Conservation (phyloP, 2,329 filamentous ascomycete genomes). For the Neobulgaria alba region DNA sequence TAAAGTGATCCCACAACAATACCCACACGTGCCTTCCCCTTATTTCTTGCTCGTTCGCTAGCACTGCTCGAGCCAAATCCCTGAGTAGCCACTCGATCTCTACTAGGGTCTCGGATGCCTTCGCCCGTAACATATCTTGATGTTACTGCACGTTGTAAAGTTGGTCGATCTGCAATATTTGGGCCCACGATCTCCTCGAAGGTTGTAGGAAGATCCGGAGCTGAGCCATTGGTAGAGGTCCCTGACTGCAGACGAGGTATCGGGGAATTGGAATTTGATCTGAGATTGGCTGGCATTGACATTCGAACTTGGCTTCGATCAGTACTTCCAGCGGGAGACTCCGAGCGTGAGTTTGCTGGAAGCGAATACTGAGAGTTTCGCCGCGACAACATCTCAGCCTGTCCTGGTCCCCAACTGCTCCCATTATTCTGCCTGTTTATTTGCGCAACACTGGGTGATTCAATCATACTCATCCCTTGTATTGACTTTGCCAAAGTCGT, state of each 20-base stretch:
- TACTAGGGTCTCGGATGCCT: slow-evolving; percentile 19
- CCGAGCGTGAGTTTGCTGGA: slow-evolving; percentile 41
- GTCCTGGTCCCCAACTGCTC: slow-evolving; percentile 33
- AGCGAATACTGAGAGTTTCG: slow-evolving; percentile 48
- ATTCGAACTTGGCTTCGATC: slow-evolving; percentile 62
- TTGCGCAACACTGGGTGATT: slow-evolving; percentile 58
- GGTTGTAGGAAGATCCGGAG: slow-evolving; percentile 12
- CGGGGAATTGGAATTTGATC: slow-evolving; percentile 24
- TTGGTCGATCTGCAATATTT: slow-evolving; percentile 6
- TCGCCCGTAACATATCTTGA: slow-evolving; percentile 18
- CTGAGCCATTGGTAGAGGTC: slow-evolving; percentile 25
- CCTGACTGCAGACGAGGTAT: slow-evolving; percentile 29
- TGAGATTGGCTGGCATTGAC: slow-evolving; percentile 62
- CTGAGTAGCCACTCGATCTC: slow-evolving; percentile 52
- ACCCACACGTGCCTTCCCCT: slow-evolving; percentile 69
- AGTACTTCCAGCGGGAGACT: slow-evolving; percentile 41
- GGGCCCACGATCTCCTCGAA: slow-evolving; percentile 23
- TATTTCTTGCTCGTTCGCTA: slow-evolving; percentile 69
- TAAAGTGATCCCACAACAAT: slow-evolving; percentile 80
- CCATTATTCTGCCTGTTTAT: slow-evolving; percentile 35
- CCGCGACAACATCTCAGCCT: slow-evolving; percentile 34
- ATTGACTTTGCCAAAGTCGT: slow-evolving; percentile 64
- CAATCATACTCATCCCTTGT: slow-evolving; percentile 65
- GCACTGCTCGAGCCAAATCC: slow-evolving; percentile 66
- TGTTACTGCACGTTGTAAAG: slow-evolving; percentile 11